Evolutionary conservation across 2,329 filamentous ascomycete genomes (phyloP).

Genomic region (Alternaria viburni): DNA sequence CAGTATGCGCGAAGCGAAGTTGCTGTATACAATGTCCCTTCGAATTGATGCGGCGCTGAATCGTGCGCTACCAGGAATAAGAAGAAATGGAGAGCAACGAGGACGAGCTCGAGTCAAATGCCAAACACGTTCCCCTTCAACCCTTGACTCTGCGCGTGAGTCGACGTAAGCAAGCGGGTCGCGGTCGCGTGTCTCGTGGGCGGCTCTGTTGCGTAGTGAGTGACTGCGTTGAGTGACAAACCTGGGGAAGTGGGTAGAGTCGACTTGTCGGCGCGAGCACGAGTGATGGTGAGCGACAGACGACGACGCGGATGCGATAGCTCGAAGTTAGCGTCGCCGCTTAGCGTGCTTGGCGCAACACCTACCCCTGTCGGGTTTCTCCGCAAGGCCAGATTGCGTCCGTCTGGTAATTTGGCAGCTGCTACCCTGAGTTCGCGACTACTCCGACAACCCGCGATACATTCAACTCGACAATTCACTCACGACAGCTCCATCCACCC

Average conservation of each 20-base stretch:
- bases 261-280: conserved; percentile 22
- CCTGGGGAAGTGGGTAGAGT: conserved; percentile 18
- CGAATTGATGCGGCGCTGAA: conserved; percentile 26
- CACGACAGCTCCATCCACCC: conserved; percentile 2
- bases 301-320: conserved; percentile 17
- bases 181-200: not conserved
- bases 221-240: conserved; percentile 17
- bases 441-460: conserved; percentile 11
- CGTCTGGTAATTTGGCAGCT: conserved; percentile 23
- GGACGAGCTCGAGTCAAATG: conserved; percentile 13
- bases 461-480: conserved; percentile 10
- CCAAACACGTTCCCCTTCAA: conserved; percentile 23
- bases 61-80: conserved; percentile 31
- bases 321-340: conserved; percentile 7
- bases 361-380: conserved; percentile 27
- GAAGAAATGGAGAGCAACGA: conserved; percentile 22
- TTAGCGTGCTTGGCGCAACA: conserved; percentile 18
- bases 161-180: not conserved
- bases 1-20: conserved; percentile 30
- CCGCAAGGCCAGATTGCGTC: conserved; percentile 39
- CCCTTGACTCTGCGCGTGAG: conserved; percentile 14
- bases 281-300: conserved; percentile 18
- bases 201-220: conserved; percentile 7
- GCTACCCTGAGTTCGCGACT: conserved; percentile 26
- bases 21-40: conserved; percentile 35